Evolutionary conservation across 371 early-diverging fungal genomes (phyloP).

Genomic region (Massospora cicadina): DNA sequence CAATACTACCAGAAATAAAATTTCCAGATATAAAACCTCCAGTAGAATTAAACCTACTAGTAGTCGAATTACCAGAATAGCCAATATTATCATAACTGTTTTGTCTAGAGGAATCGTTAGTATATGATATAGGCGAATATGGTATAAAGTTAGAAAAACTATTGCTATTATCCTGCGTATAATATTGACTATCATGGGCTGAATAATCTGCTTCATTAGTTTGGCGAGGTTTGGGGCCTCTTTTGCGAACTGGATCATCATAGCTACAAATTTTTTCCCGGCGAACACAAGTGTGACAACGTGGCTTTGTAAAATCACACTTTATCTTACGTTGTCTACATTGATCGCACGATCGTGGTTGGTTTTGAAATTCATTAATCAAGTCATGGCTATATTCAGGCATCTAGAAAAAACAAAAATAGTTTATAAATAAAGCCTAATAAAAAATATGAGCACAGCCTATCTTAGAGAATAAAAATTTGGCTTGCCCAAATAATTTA

Average conservation of each 20-base stretch:
- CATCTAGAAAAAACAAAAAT: too few species aligned
- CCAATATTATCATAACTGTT: background rate
- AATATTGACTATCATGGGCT: background rate
- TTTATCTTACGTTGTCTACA: slow-evolving; percentile 7
- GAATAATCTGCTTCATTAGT: background rate
- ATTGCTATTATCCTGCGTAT: background rate
- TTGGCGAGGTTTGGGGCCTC: slow-evolving; percentile 8
- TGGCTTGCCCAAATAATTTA: too few species aligned
- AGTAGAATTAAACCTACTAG: too few species aligned
- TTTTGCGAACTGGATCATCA: slow-evolving; percentile 6
- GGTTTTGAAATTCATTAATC: background rate
- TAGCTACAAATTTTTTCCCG: slow-evolving; percentile 5
- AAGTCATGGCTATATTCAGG: background rate
- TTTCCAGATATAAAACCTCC: too few species aligned
- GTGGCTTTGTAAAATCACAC: slow-evolving; percentile 9
- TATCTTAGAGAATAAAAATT: too few species aligned
- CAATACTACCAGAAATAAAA: background rate
- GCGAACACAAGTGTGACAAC: slow-evolving; percentile 4
- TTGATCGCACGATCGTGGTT: slow-evolving; percentile 7
- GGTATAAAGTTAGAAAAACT: background rate
- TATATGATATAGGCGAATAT: slow-evolving; percentile 3
- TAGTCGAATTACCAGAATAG: too few species aligned
- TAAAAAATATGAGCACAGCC: too few species aligned
- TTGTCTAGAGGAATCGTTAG: background rate
- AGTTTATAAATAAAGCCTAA: too few species aligned